Conservation (phyloP, 1,284 basidiomycete species). For the Ganoderma resinaceum region DNA sequence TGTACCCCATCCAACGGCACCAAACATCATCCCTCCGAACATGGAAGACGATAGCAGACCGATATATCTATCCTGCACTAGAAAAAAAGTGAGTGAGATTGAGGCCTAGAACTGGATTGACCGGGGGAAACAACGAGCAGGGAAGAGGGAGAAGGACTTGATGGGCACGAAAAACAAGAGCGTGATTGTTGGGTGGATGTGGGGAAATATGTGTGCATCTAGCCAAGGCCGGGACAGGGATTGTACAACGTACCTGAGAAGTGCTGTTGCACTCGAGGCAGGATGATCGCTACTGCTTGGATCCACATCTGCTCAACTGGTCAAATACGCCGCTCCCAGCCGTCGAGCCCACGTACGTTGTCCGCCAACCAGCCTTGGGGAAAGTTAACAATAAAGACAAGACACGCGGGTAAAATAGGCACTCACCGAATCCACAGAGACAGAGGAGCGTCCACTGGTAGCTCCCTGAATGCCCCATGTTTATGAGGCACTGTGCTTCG, state of each 20-base stretch:
- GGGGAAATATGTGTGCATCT: background rate
- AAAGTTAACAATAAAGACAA: slow-evolving; percentile 4
- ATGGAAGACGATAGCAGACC: slow-evolving; percentile 81
- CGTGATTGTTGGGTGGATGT: background rate
- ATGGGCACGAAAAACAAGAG: background rate
- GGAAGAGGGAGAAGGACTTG: background rate
- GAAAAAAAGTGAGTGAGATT: background rate
- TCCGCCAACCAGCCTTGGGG: slow-evolving; percentile 82
- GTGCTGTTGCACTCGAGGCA: slow-evolving; percentile 92
- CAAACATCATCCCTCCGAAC: slow-evolving; percentile 97
- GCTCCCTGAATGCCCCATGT: slow-evolving; percentile 49
- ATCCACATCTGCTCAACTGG: slow-evolving; percentile 81
- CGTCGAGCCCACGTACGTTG: slow-evolving; percentile 61
- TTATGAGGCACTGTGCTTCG: background rate
- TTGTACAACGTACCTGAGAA: slow-evolving; percentile 63
- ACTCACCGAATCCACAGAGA: slow-evolving; percentile 86
- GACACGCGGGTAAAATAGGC: background rate
- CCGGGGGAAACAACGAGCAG: background rate
- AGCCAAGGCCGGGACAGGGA: background rate
- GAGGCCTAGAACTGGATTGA: background rate
- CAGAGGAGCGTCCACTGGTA: slow-evolving; percentile 86
- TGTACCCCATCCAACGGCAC: slow-evolving; percentile 92
- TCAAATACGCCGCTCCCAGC: slow-evolving; percentile 34
- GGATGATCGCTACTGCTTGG: slow-evolving; percentile 87
- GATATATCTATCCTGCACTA: slow-evolving; percentile 78